phyloP scores from a whole-genome alignment of 495 filamentous ascomycete genomes.

The Aspergillus asperescens region DNA sequence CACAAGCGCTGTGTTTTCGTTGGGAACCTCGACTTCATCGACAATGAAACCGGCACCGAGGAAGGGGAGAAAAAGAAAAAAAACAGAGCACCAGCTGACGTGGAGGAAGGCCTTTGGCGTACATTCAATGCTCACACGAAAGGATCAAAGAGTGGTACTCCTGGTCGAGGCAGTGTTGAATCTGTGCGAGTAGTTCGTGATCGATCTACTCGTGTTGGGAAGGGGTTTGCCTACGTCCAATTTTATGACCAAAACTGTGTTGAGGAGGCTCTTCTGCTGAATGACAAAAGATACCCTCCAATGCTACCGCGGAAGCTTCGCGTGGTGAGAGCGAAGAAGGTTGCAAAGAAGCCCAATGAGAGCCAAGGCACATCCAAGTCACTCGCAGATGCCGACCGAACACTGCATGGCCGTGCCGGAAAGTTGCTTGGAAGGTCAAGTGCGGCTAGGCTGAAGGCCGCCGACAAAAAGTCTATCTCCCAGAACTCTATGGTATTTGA shows the following conservation, averaged over 20 bases:
- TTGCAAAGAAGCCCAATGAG: slow-evolving; percentile 60
- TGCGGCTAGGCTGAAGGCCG: slow-evolving; percentile 57
- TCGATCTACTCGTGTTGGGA: slow-evolving; percentile 81
- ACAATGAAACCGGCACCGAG: slow-evolving; percentile 61
- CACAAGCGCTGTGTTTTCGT: slow-evolving; percentile 91
- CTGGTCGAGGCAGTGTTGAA: slow-evolving; percentile 70
- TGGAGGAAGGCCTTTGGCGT: slow-evolving; percentile 94
- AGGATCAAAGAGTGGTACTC: slow-evolving; percentile 34
- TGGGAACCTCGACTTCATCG: slow-evolving; percentile 92
- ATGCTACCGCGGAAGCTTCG: slow-evolving; percentile 84
- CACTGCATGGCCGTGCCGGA: slow-evolving; percentile 69
- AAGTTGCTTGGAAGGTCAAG: slow-evolving; percentile 80
- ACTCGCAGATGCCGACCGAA: slow-evolving; percentile 60
- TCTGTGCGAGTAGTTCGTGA: slow-evolving; percentile 93
- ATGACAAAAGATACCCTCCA: slow-evolving; percentile 89
- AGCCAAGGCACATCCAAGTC: slow-evolving; percentile 41
- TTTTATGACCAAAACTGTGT: slow-evolving; percentile 85
- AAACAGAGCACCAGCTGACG: slow-evolving; percentile 72
- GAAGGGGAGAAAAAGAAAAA: slow-evolving; percentile 52
- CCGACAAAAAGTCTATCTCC: slow-evolving; percentile 29
- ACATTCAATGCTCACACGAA: slow-evolving; percentile 56
- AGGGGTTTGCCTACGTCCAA: slow-evolving; percentile 97
- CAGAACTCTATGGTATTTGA: slow-evolving; percentile 77
- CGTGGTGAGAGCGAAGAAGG: slow-evolving; percentile 75
- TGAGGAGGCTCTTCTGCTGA: slow-evolving; percentile 76